Percentiles rank a stretch among this genome's conserved stretches.
Evolutionary conservation across 1,284 basidiomycete genomes (phyloP).

Genomic region (Melanopsichium pennsylvanicum): DNA sequence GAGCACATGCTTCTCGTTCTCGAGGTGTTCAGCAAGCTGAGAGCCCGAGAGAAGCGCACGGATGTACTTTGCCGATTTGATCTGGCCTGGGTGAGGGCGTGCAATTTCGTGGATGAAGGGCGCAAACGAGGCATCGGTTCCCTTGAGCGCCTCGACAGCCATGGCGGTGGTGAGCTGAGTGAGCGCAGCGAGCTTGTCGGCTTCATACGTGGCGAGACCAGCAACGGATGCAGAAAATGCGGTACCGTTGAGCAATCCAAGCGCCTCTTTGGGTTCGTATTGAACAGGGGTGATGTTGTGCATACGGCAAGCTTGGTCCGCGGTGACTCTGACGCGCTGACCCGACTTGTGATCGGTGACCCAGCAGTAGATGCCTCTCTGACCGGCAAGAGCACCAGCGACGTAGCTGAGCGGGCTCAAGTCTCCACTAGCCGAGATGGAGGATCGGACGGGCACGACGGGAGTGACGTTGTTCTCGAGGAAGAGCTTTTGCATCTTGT

Average conservation of each 20-base stretch:
- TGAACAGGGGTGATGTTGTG: slow-evolving; percentile 75
- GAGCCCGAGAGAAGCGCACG: slow-evolving; percentile 72
- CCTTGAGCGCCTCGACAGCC: slow-evolving; percentile 74
- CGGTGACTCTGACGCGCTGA: slow-evolving; percentile 38
- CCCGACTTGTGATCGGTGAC: slow-evolving; percentile 32
- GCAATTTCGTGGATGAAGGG: slow-evolving; percentile 78
- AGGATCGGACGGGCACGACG: slow-evolving; percentile 82
- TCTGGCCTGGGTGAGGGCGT: slow-evolving; percentile 86
- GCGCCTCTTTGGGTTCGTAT: slow-evolving; percentile 80
- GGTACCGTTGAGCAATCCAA: slow-evolving; percentile 74
- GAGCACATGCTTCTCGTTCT: slow-evolving; percentile 72
- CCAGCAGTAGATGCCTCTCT: slow-evolving; percentile 49
- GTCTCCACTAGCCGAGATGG: slow-evolving; percentile 79
- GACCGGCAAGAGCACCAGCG: slow-evolving; percentile 68
- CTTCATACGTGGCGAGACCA: slow-evolving; percentile 73
- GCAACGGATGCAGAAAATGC: slow-evolving; percentile 75
- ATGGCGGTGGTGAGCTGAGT: slow-evolving; percentile 82
- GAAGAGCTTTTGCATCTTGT: slow-evolving; percentile 76
- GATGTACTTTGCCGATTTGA: slow-evolving; percentile 64
- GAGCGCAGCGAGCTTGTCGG: slow-evolving; percentile 76
- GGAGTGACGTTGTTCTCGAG: slow-evolving; percentile 79
- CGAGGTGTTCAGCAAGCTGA: slow-evolving; percentile 72
- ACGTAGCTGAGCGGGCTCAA: slow-evolving; percentile 72
- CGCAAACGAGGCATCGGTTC: slow-evolving; percentile 51
- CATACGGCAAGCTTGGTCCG: slow-evolving; percentile 56